Evolutionary conservation across 768 basidiomycete genomes (phyloP).

Genomic region (Gloeopeniophorella convolvens): DNA sequence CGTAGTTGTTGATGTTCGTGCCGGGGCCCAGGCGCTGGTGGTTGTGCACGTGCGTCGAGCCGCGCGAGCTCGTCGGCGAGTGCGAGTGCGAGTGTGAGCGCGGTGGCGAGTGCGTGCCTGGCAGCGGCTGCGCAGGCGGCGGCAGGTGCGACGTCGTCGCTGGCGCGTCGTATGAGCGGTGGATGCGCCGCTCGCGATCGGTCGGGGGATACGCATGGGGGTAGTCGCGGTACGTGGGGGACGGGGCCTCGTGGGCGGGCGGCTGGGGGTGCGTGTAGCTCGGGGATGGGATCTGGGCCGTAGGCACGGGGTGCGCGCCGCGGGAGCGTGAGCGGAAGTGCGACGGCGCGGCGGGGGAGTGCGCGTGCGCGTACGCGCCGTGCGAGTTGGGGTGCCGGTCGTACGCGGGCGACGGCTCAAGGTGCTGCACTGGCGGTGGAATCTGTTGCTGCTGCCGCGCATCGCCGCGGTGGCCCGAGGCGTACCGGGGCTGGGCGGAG

Average conservation of each 20-base stretch:
- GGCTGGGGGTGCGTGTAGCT: slow-evolving; percentile 17
- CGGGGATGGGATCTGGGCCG: slow-evolving; percentile 16
- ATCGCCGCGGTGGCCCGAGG: slow-evolving; percentile 25
- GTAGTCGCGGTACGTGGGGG: slow-evolving; percentile 18
- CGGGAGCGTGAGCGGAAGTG: slow-evolving; percentile 12
- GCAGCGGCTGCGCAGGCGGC: slow-evolving; percentile 5
- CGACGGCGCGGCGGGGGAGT: slow-evolving; percentile 1
- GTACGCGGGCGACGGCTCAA: slow-evolving; percentile 11
- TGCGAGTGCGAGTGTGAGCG: slow-evolving; percentile 46
- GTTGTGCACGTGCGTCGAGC: slow-evolving; percentile 41
- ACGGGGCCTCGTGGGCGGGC: slow-evolving; percentile 14
- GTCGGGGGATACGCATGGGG: slow-evolving; percentile 6
- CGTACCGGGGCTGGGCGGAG: slow-evolving; percentile 18
- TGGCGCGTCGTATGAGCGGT: slow-evolving; percentile 9
- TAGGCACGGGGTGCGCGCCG: slow-evolving; percentile 14
- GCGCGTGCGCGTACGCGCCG: slow-evolving; percentile 9
- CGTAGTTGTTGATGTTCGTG: slow-evolving; percentile 42
- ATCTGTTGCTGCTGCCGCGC: slow-evolving; percentile 23
- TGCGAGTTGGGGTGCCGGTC: slow-evolving; percentile 13
- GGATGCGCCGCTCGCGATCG: slow-evolving; percentile 11
- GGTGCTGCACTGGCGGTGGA: slow-evolving; percentile 22
- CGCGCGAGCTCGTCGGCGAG: slow-evolving; percentile 28
- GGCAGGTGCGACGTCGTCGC: slow-evolving; percentile 5
- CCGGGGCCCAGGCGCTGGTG: slow-evolving; percentile 66
- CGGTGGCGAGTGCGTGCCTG: slow-evolving; percentile 19